These are phyloP conservation scores for Lactifluus pinguis DNA, from an alignment of 768 basidiomycete species.

Conservation along the genomic window DNA sequence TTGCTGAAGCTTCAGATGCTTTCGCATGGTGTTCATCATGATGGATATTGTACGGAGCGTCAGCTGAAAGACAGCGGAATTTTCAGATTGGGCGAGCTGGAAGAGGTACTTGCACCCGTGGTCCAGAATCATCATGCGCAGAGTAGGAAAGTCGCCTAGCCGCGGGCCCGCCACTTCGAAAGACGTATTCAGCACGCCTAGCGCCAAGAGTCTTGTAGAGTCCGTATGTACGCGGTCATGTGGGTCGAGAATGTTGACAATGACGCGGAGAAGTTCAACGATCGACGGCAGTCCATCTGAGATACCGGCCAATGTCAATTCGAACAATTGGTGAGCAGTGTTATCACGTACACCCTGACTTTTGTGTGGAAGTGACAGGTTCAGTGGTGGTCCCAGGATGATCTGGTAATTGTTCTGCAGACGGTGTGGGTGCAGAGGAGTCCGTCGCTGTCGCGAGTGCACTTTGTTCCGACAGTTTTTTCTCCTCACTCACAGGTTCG, in stretches of 20 bases:
- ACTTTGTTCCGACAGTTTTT: slow-evolving; percentile 51
- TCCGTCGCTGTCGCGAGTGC: not conserved
- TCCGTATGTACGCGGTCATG: slow-evolving; percentile 94
- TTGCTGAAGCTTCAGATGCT: slow-evolving; percentile 84
- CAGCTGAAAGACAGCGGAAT: slow-evolving; percentile 65
- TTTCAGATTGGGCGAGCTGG: slow-evolving; percentile 90
- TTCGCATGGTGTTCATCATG: slow-evolving; percentile 79
- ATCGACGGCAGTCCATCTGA: slow-evolving; percentile 86
- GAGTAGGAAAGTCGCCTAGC: slow-evolving; percentile 69
- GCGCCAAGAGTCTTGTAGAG: slow-evolving; percentile 82
- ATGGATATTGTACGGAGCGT: slow-evolving; percentile 82
- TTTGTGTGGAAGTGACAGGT: slow-evolving; percentile 1
- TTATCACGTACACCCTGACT: slow-evolving; percentile 5
- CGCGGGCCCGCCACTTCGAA: slow-evolving; percentile 76
- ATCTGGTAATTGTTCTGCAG: not conserved
- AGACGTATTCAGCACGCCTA: slow-evolving; percentile 79
- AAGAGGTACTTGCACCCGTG: slow-evolving; percentile 94
- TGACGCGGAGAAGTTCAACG: slow-evolving; percentile 84
- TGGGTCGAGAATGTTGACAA: slow-evolving; percentile 93
- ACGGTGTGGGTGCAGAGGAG: not conserved
- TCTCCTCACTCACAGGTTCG: slow-evolving; percentile 60
- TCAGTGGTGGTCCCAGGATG: not conserved
- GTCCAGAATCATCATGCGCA: slow-evolving; percentile 72
- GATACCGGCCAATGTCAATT: not conserved
- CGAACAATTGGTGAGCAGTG: not conserved